Percentiles rank a stretch among this genome's conserved stretches.
phyloP scores from a whole-genome alignment of 2,329 filamentous ascomycete genomes.

The Aspergillus novofumigatus region DNA sequence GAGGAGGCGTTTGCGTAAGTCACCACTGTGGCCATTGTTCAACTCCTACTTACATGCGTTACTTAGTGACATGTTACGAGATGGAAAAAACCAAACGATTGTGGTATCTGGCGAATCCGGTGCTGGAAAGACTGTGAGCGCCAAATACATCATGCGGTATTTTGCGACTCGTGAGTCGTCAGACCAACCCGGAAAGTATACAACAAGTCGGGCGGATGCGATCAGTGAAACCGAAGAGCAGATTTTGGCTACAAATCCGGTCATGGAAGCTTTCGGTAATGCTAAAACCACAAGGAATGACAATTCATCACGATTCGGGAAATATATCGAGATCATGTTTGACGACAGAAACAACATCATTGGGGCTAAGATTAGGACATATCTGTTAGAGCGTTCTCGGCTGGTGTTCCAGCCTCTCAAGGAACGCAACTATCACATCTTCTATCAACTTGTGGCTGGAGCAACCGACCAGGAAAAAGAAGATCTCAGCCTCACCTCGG shows the following conservation, averaged over 20 bases:
- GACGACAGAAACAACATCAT: slow-evolving; percentile 94
- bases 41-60: slow-evolving; percentile 34
- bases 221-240: slow-evolving; percentile 99
- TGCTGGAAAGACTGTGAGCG: slow-evolving; percentile 97
- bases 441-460: slow-evolving; percentile 94
- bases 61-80: slow-evolving; percentile 87
- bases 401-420: slow-evolving; percentile 96
- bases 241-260: slow-evolving; percentile 95
- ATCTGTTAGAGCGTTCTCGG: slow-evolving; percentile 89
- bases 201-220: slow-evolving; percentile 67
- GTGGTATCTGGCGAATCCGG: slow-evolving; percentile 99
- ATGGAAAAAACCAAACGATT: slow-evolving; percentile 93
- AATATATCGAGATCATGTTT: slow-evolving; percentile 99
- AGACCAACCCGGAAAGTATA: slow-evolving; percentile 73
- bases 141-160: slow-evolving; percentile 99
- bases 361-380: slow-evolving; percentile 93
- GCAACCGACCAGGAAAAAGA: slow-evolving; percentile 79
- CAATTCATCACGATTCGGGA: slow-evolving; percentile 97
- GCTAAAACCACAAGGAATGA: slow-evolving; percentile 99
- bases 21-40: neutral
- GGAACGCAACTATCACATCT: slow-evolving; percentile 98
- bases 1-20: slow-evolving; percentile 93
- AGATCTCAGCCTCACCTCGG: slow-evolving; percentile 70
- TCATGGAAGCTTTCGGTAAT: slow-evolving; percentile 99
- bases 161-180: slow-evolving; percentile 96